Conservation (phyloP, 2,329 filamentous ascomycete species). For the Epichloe glyceriae region DNA sequence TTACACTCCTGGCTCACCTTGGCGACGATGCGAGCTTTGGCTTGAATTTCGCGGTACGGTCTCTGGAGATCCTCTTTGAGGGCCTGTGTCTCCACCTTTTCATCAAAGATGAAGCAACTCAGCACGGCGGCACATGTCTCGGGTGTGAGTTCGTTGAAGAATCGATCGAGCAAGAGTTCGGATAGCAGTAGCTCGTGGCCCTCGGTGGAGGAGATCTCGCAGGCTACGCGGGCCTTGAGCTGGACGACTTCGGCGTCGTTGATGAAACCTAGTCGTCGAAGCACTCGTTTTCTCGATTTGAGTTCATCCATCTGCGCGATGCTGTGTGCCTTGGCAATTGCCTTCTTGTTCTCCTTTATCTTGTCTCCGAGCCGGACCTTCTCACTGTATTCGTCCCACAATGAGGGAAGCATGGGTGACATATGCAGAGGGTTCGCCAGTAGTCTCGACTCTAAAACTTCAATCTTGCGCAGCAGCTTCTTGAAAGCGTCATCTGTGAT, state of each 20-base stretch:
- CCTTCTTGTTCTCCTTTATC: conserved; percentile 80
- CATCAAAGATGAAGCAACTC: conserved; percentile 94
- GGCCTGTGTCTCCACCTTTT: conserved; percentile 69
- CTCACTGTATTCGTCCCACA: conserved; percentile 75
- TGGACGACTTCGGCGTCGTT: conserved; percentile 92
- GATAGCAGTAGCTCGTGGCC: conserved; percentile 89
- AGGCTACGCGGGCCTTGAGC: conserved; percentile 92
- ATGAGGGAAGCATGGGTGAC: conserved; percentile 66
- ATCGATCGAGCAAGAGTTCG: conserved; percentile 89
- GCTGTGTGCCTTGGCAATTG: conserved; percentile 71
- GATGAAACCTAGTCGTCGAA: conserved; percentile 89
- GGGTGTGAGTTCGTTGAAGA: conserved; percentile 90
- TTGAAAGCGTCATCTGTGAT: conserved; percentile 91
- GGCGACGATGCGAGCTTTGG: conserved; percentile 75
- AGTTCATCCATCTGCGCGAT: conserved; percentile 92
- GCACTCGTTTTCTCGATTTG: conserved; percentile 87
- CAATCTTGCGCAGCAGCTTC: conserved; percentile 86
- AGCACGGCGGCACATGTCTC: conserved; percentile 78
- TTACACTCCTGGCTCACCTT: conserved; percentile 95
- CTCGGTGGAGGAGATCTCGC: conserved; percentile 83
- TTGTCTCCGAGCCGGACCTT: conserved; percentile 66
- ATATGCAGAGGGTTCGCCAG: conserved; percentile 84
- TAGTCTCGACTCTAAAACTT: conserved; percentile 84
- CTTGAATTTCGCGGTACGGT: conserved; percentile 74
- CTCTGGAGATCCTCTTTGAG: conserved; percentile 77